Evolutionary conservation across 2,329 filamentous ascomycete genomes (phyloP), one percentile per base, ranked within the genome.

Genomic region (Penicillium sp.): DNA sequence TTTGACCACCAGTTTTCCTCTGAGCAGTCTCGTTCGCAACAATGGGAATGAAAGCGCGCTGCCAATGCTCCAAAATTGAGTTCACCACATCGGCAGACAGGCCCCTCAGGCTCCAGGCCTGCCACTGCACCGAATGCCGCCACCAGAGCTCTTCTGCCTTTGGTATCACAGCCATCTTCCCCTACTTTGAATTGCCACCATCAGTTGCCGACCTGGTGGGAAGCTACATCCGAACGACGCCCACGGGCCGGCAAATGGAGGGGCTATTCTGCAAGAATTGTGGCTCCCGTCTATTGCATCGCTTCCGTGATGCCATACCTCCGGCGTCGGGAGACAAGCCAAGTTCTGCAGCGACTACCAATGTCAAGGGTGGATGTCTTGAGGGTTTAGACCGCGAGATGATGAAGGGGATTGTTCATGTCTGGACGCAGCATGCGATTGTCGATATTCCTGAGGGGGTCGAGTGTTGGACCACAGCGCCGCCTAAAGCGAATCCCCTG

Each of bases 151-250:
- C 78, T 38, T 81, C 80, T 6, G 80, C 83, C 1, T 86, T 83
- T 62, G 83, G 82, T 18, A 78, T 81, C 20, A 82, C 80, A 23
- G 83, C 83, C 51, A 84, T 85, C 45, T 87, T 85, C 53, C 83
- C 82, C 1, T 71, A 71, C n/a, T 86, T 86, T 45, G 59, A 69
- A 7, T 65, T 86, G 18, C 78, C 80, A 0, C 61, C 33, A 10
- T 47, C 36, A 11, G 14, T 29, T 2, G 36, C 47, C 14, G 30
- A 32, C 21, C 28, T 43, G 3, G 51, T 66, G 5, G 50, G 57
- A 11, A 47, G 38, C 9, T 58, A 55, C 48, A 83, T 77, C 26
- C 75, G 82, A 35, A 69, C 72, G 13, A 83, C 79, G 2, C 62
- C 73, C 6, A 75, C 73, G 1, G 81, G 81, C 1, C 69, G 78